Evolutionary conservation across 2,329 filamentous ascomycete genomes (phyloP), one percentile per base, ranked within the genome.

Genomic region (Conoideocrella luteorostrata): DNA sequence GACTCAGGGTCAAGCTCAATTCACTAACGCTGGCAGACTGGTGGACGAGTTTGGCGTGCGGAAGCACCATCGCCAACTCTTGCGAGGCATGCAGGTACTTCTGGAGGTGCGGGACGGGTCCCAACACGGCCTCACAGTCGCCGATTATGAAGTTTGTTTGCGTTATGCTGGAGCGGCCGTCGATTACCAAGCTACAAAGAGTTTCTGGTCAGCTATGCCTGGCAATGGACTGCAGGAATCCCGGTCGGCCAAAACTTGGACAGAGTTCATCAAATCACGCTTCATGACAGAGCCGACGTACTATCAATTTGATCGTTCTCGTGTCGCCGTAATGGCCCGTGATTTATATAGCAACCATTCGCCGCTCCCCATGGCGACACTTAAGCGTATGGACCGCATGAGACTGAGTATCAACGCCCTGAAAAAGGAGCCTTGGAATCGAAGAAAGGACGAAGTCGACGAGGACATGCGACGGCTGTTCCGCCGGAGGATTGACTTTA

Each of bases 251-350:
- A 50, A 53, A 17, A 57, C 61, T 3, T 73, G 69, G 57, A 48
- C 53, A 33, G 75, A 77, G 47, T 76, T 69, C 49, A 51, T 74
- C 48, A 68, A 66, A 47, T 66, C 71, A 4, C 66, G 71, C 1
- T 77, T 70, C 51, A 52, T 74, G 37, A 65, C 66, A 0, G 65
- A 74, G 17, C 62, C 68, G 1, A 41, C 68, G 0, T 77, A 75
- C 54, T 65, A 67, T 23, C 67, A 73, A 39, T 68, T 67, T 29
- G 67, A 75, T 45, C 64, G 68, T 37, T 48, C 58, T 1, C 58
- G 64, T 3, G 59, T 70, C 21, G 63, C 66, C 17, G 52, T 71
- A 28, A 56, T 56, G 3, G 62, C 71, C 3, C 64, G 71, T 20
- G 59, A 70, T 39, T 47, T 67, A 12, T 61, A 65, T 47, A 53